Evolutionary conservation across 1,139 yeast species (phyloP), one percentile per base, ranked within the genome.

Genomic region (Hemisphaericaspora subhashii): DNA sequence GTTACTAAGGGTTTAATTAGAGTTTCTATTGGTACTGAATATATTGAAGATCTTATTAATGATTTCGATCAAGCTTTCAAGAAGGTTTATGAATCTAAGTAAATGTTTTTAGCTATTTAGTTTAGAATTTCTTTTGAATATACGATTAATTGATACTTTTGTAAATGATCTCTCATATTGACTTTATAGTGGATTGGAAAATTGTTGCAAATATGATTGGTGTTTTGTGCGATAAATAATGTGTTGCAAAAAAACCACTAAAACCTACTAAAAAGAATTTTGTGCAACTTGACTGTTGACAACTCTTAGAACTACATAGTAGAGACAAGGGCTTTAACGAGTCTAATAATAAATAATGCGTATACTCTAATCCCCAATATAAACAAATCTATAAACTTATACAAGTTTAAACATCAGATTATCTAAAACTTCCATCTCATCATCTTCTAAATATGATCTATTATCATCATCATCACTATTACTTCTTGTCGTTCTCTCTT

Each of bases 11-110:
- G 88, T 50, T 76, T 88, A 58, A 81, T 92, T 54, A 83, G 98
- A 71, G 82, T 89, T 37, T 81, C 95, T 36, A 85, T 86, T 33
- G 97, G 97, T 59, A 85, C 89, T 39, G 97, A 89, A 70, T 81
- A 76, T 60, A 84, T 88, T 54, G 96, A 88, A 54, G 97, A 89
- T 57, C 79, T 89, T 50, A 86, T 87, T 60, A 87, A 68, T 15
- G 97, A 89, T 60, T 85, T 89, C 53, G 89, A 87, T 54, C 88
- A 84, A 64, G 76, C 96, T 29, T 86, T 89, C 62, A 73, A 74
- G 52, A 61, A 56, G 35, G 83, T 79, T 35, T 81, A 55, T 45
- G 60, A 21, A 29, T 34, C 20, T 27, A 27, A 15, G 11, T 34
- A 26, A 20, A 34, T 10, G 11, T n/a, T 12, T 5, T 32, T 11